phyloP scores from a whole-genome alignment of 2,329 filamentous ascomycete species.

The Sphaceloma murrayae region DNA sequence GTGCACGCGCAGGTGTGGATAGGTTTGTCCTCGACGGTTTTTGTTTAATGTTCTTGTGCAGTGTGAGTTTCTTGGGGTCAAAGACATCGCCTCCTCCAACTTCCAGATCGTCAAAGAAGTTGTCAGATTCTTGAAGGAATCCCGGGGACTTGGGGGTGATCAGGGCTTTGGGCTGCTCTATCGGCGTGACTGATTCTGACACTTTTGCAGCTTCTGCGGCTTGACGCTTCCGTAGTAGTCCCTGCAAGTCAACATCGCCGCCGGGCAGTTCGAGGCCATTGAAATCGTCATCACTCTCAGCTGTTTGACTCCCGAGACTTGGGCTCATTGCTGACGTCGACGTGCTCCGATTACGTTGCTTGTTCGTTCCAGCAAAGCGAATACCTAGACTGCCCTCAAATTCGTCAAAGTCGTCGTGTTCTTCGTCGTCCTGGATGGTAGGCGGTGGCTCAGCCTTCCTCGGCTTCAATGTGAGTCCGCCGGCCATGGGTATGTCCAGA shows the following conservation, averaged over 20 bases:
- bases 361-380: constrained; percentile 74
- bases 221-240: constrained; percentile 64
- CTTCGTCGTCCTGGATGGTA: constrained; percentile 42
- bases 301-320: constrained; percentile 80
- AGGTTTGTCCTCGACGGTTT: constrained; percentile 57
- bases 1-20: constrained; percentile 61
- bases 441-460: constrained; percentile 32
- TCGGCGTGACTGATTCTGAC: constrained; percentile 27
- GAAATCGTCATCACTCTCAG: constrained; percentile 85
- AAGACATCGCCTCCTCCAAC: constrained; percentile 77
- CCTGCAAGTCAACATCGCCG: constrained; percentile 73
- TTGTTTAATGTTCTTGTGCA: constrained; percentile 86
- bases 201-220: constrained; percentile 34
- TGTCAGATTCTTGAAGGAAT: constrained; percentile 45
- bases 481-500: constrained; percentile 36
- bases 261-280: constrained; percentile 79
- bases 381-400: constrained; percentile 94
- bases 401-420: constrained; percentile 70
- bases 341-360: constrained; percentile 74
- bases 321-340: constrained; percentile 84
- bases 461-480: constrained; percentile 37
- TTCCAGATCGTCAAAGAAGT: constrained; percentile 79
- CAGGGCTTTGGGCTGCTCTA: constrained; percentile 29
- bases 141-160: constrained; percentile 30
- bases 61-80: constrained; percentile 65